Base-by-base conservation (phyloP, 495 filamentous ascomycete species). In the Rostrohypoxylon terebratum region DNA sequence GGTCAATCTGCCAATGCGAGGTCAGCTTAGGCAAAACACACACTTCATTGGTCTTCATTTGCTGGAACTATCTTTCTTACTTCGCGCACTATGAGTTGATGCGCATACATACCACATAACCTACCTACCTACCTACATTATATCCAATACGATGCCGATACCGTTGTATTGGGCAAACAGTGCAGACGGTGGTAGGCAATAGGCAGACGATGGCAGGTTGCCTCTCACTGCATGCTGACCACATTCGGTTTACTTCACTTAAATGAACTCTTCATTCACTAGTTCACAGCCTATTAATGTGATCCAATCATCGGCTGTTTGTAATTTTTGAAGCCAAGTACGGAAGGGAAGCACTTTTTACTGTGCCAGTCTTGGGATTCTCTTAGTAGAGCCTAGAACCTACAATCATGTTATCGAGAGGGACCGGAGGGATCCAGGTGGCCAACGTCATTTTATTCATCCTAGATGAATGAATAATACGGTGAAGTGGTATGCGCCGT, bases 1-100 rank as follows among this genome's bases (percentile, higher is more conserved):
- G 50, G 50, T 63, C 66, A 74, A 70, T 74, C 71, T 67, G 57
- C 71, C 71, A 74, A 74, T 74, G 71, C 63, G 66, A 74, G 58
- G 44, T 44, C 66, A 67, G 58, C 66, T 74, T 74, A 74, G 71
- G 71, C 71, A 74, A 70, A 74, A 74, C 31, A 66, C 53, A 42
- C 51, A 42, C 14, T 63, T 70, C 71, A 74, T 74, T 74, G 71
- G 71, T 34, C 63, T 70, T 59, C 58, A 66, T 63, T 53, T 70
- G 31, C 59, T 69, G 55, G 57, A 58, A 74, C 65, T 66, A 69
- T 42, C 25, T 25, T 53, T 53, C 23, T 20, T n/a, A 53, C 50
- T 62, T 64, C 54, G 31, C 71, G 48, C 55, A 60, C 70, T 21
- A 58, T 50, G 16, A 61, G 36, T 55, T 68, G 60, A 55, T 36